Conservation (phyloP, 345 rosid species). For the Hibiscus tridactylites region DNA sequence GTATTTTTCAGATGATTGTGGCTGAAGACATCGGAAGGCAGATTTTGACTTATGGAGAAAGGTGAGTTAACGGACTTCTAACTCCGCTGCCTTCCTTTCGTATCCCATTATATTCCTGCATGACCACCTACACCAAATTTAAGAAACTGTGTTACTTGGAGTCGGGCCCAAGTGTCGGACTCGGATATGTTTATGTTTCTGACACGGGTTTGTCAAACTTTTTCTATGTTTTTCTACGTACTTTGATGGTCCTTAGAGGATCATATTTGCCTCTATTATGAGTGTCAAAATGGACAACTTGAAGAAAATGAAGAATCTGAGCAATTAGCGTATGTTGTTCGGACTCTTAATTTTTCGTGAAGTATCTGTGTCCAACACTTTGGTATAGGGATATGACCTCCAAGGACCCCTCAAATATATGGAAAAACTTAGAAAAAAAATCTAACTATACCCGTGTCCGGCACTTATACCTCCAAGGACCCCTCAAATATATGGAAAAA, state of each 20-base stretch:
- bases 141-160: not conserved
- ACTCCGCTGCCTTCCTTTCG: not conserved
- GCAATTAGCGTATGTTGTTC: not conserved
- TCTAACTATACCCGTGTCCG: not conserved
- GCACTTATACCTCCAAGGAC: not conserved
- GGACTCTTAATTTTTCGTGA: too few species aligned
- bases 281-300: not conserved
- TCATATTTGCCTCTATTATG: not conserved
- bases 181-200: not conserved
- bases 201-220: not conserved
- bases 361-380: too few species aligned
- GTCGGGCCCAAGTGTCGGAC: not conserved
- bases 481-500: not conserved
- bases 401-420: not conserved
- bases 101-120: not conserved
- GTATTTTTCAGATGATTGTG: slow-evolving; percentile 33
- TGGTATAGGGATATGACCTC: not conserved
- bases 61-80: slow-evolving; percentile 28
- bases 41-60: slow-evolving; percentile 64
- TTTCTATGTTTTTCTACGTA: not conserved
- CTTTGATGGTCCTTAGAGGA: not conserved
- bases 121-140: not conserved
- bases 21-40: slow-evolving; percentile 75
- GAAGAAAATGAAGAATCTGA: not conserved
- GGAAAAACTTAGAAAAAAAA: not conserved